phyloP scores from a whole-genome alignment of 345 rosid species.

The Hirschfeldia incana region DNA sequence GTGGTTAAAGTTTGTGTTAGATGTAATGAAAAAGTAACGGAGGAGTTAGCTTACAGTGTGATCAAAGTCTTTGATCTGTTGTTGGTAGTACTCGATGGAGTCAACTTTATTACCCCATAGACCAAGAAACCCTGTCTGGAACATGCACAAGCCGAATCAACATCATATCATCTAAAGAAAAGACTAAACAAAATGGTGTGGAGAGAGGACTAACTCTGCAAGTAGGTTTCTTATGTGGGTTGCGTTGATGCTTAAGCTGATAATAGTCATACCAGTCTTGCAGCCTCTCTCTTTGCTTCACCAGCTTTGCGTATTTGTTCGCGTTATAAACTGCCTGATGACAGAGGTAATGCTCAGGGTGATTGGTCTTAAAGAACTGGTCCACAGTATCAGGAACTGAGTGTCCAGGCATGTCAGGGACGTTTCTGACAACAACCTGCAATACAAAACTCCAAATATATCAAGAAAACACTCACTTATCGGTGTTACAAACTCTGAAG shows the following conservation, averaged over 20 bases:
- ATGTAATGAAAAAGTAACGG: not conserved
- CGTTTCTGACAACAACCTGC: conserved; percentile 91
- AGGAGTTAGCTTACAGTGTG: conserved; percentile 50
- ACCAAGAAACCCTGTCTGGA: conserved; percentile 87
- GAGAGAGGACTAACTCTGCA: conserved; percentile 53
- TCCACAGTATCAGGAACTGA: conserved; percentile 66
- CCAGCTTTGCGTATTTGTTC: conserved; percentile 71
- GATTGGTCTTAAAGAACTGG: conserved; percentile 77
- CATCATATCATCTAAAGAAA: not conserved
- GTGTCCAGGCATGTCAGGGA: conserved; percentile 62
- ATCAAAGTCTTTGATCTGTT: conserved; percentile 57
- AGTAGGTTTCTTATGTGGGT: conserved; percentile 76
- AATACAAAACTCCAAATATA: not conserved
- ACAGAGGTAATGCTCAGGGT: conserved; percentile 83
- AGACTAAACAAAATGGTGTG: not conserved
- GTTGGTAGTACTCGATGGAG: conserved; percentile 77
- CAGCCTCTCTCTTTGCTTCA: conserved; percentile 69
- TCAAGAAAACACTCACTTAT: not conserved
- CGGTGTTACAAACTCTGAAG: not conserved
- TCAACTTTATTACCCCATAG: conserved; percentile 81
- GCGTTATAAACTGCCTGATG: conserved; percentile 95
- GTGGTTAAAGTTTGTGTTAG: not conserved
- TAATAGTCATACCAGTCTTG: conserved; percentile 89
- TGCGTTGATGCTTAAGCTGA: conserved; percentile 77
- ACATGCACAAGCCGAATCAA: conserved; percentile 27